These are phyloP conservation scores for Lyophyllum atratum DNA, from an alignment of 768 basidiomycete genomes.

Conservation along the genomic window DNA sequence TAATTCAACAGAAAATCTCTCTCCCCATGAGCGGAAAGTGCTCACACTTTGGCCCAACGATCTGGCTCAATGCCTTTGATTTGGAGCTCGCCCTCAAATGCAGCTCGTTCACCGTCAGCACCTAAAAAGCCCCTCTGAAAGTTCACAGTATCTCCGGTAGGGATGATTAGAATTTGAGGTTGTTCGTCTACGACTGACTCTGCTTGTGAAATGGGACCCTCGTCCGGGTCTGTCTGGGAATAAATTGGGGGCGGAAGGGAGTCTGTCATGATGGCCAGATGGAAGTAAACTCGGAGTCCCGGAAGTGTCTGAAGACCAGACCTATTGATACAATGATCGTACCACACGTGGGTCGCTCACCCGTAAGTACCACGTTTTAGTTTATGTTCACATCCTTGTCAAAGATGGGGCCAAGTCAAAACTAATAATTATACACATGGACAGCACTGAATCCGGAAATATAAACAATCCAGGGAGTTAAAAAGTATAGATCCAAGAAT, in stretches of 20 bases:
- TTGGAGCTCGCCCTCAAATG: conserved; percentile 87
- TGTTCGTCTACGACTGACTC: conserved; percentile 22
- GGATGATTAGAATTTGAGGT: conserved; percentile 76
- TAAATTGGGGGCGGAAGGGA: conserved; percentile 60
- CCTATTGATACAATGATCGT: neutral
- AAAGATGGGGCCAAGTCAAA: neutral
- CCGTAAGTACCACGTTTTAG: no score
- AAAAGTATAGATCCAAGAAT: conserved; percentile 7
- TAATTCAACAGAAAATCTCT: conserved; percentile 5
- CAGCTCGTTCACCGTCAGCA: conserved; percentile 78
- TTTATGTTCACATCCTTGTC: neutral
- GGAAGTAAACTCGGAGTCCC: neutral
- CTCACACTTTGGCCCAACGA: conserved; percentile 74
- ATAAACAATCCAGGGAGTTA: conserved; percentile 13
- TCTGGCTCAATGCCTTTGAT: conserved; percentile 66
- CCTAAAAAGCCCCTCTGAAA: conserved; percentile 90
- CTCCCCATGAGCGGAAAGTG: conserved; percentile 21
- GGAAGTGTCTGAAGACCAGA: neutral
- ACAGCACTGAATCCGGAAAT: conserved; percentile 5
- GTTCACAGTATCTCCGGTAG: conserved; percentile 65
- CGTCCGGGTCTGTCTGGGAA: conserved; percentile 47
- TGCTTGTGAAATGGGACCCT: conserved; percentile 19
- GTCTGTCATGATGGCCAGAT: conserved; percentile 37
- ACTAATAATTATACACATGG: conserved; percentile 4
- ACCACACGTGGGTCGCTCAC: no score